Evolutionary conservation across 1,284 basidiomycete genomes (phyloP).

Genomic region (Cryptococcus depauperatus): DNA sequence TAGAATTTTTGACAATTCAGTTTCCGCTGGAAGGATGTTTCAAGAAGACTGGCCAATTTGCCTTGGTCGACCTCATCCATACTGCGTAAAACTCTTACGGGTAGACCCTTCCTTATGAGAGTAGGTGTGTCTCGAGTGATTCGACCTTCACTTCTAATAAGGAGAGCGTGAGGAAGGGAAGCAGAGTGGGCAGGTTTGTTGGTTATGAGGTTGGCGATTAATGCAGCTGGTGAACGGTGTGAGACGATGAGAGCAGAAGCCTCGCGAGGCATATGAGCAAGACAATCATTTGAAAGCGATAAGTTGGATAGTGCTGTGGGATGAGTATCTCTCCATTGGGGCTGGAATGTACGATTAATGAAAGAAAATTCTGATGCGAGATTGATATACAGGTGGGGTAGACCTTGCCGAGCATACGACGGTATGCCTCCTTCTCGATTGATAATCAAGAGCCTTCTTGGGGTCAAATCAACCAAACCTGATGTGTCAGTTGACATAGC

Average conservation of each 20-base stretch:
- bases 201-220: constrained; percentile 96
- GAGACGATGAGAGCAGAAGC: constrained; percentile 95
- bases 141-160: constrained; percentile 67
- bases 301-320: constrained; percentile 84
- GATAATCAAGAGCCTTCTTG: constrained; percentile 93
- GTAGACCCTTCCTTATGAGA: constrained; percentile 77
- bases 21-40: constrained; percentile 71
- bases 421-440: constrained; percentile 95
- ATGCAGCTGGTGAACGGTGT: constrained; percentile 86
- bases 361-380: constrained; percentile 77
- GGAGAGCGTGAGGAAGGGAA: constrained; percentile 82
- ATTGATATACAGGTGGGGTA: constrained; percentile 95
- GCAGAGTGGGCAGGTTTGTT: constrained; percentile 97
- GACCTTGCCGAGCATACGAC: constrained; percentile 87
- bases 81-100: constrained; percentile 67
- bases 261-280: constrained; percentile 84
- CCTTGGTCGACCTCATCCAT: constrained; percentile 60
- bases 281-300: constrained; percentile 75
- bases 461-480: constrained; percentile 60
- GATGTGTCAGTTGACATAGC: constrained; percentile 58
- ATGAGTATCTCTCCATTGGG: constrained; percentile 67
- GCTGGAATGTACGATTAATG: constrained; percentile 77
- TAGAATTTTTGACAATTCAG: constrained; percentile 74
- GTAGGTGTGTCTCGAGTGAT: constrained; percentile 89
- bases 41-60: constrained; percentile 73